Base-by-base conservation (phyloP, 2,329 filamentous ascomycete genomes). In the Leptosphaerulina australis region DNA sequence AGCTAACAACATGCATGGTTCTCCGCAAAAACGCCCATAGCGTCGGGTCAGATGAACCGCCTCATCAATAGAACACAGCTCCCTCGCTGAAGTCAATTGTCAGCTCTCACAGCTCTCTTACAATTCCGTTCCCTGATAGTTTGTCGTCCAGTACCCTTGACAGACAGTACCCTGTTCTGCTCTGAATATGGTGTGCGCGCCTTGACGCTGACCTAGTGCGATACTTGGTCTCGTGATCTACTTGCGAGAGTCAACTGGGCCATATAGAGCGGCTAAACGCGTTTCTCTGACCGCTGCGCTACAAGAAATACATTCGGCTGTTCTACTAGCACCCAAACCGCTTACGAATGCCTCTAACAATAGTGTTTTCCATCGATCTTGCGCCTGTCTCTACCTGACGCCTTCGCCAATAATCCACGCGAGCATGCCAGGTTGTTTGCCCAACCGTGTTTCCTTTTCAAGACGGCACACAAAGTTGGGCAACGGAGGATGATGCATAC, bases 401-500 rank as follows among this genome's bases (percentile, higher is more conserved):
- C 20, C 18, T 43, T 14, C 22, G 22, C 26, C 15, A 10, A 53
- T 37, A 29, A 38, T 39, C 41, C 41, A 39, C 44, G 60, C 63
- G 62, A 70, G 51, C 51, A 71, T 71, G 68, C 59, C 59, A 57
- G 50, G 34, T 62, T 54, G 59, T 56, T 31, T 57, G 22, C 46
- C 51, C 53, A 47, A 18, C 45, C 31, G 38, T 36, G 41, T 56
- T 44, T 59, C 50, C 21, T 46, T 45, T 49, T 61, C 53, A 54
- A 64, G 55, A 59, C 60, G 59, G 53, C 62, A 64, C 62, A 65
- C 62, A 54, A 64, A 60, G 51, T 46, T 62, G 59, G 59, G 61
- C 43, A 61, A 60, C 59, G 62, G 64, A 63, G 63, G 60, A 67
- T 70, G 64, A 53, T 34, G 25, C 31, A 15, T 21, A 30, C 21